These are phyloP conservation scores for Acrodontium crateriforme DNA, from an alignment of 2,329 filamentous ascomycete genomes.

Conservation along the genomic window DNA sequence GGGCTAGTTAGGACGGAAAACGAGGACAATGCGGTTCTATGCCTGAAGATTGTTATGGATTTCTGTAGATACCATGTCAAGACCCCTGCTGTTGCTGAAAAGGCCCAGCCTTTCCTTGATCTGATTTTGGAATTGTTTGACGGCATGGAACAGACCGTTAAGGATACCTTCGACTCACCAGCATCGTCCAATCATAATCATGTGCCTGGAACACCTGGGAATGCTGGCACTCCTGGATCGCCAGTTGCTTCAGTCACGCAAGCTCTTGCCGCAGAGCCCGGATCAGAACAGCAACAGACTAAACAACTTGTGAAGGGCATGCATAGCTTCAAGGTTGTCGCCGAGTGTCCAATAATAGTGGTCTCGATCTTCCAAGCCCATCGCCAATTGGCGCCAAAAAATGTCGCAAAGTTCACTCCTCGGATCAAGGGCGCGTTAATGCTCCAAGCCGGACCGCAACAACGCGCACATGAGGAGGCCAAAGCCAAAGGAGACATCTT, in stretches of 20 bases:
- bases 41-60: constrained; percentile 96
- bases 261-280: constrained; percentile 48
- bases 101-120: constrained; percentile 78
- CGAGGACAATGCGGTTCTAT: constrained; percentile 96
- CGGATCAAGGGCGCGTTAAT: constrained; percentile 82
- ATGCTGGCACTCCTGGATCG: constrained; percentile 59
- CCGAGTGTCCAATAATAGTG: constrained; percentile 96
- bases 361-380: constrained; percentile 97
- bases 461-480: constrained; percentile 79
- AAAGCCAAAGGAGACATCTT: constrained; percentile 68
- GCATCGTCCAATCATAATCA: constrained; percentile 42
- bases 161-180: constrained; percentile 74
- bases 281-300: constrained; percentile 60
- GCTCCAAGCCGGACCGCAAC: constrained; percentile 83
- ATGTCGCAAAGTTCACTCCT: constrained; percentile 85
- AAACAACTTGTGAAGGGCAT: constrained; percentile 80
- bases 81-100: constrained; percentile 48
- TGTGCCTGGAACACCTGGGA: constrained; percentile 50
- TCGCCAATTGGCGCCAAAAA: constrained; percentile 60
- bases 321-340: constrained; percentile 97
- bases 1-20: constrained; percentile 80
- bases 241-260: constrained; percentile 58
- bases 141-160: constrained; percentile 87
- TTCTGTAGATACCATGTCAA: constrained; percentile 87
- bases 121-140: constrained; percentile 94